Percentiles rank a stretch among this genome's conserved stretches.
Evolutionary conservation across 192 early-diverging fungal species (phyloP).

Genomic region (Pecoramyces ruminantium): DNA sequence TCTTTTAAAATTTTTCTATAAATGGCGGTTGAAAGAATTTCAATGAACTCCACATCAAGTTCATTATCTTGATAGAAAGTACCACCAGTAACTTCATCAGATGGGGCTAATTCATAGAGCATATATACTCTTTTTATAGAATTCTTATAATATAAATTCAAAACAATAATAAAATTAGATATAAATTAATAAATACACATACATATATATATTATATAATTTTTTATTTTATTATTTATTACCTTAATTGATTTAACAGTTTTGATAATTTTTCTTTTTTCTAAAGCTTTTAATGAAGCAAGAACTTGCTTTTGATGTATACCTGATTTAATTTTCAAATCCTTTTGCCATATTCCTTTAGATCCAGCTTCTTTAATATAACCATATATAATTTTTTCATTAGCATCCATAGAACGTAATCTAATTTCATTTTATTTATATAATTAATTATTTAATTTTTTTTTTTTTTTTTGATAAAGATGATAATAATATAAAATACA

Average conservation of each 20-base stretch:
- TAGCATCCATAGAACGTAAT: slow-evolving; percentile 21
- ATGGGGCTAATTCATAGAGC: slow-evolving; percentile 65
- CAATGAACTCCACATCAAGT: slow-evolving; percentile 79
- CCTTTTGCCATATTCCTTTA: slow-evolving; percentile 70
- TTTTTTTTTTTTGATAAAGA: no score
- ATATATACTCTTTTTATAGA: slow-evolving; percentile 83
- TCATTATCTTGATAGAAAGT: slow-evolving; percentile 87
- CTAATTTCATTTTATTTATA: no score
- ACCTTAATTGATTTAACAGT: slow-evolving; percentile 77
- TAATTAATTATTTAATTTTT: no score
- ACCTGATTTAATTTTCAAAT: slow-evolving; percentile 61
- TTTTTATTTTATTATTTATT: no score
- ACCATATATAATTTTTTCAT: slow-evolving; percentile 66
- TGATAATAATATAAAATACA: no score
- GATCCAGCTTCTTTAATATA: slow-evolving; percentile 62
- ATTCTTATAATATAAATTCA: no score
- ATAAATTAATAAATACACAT: background rate
- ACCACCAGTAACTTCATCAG: slow-evolving; percentile 76
- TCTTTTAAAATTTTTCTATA: slow-evolving; percentile 31
- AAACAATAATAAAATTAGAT: no score
- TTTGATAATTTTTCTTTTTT: slow-evolving; percentile 69
- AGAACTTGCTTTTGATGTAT: slow-evolving; percentile 57
- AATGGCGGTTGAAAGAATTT: slow-evolving; percentile 27
- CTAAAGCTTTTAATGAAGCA: slow-evolving; percentile 58
- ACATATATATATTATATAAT: no score